phyloP scores from a whole-genome alignment of 164 flowering plant species.

The Tetrastigma voinierianum region DNA sequence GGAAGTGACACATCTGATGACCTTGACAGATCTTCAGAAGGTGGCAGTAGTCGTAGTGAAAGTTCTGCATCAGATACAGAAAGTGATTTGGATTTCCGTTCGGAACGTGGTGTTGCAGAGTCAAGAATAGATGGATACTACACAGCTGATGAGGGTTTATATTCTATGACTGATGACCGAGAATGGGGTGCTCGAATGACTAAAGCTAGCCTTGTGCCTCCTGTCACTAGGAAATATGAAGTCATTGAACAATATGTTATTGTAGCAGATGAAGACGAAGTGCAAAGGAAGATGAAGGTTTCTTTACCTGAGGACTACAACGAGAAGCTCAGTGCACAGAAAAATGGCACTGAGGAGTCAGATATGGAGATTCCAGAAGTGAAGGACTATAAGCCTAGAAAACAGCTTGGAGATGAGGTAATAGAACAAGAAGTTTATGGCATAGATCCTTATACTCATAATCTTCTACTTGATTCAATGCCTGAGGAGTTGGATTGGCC shows the following conservation, averaged over 20 bases:
- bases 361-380: constrained; percentile 98
- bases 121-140: constrained; percentile 41
- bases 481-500: constrained; percentile 89
- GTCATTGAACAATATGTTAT: constrained; percentile 88
- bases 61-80: constrained; percentile 73
- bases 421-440: constrained; percentile 99
- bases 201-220: constrained; percentile 96
- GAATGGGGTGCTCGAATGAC: constrained; percentile 99
- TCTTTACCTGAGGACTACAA: constrained; percentile 92
- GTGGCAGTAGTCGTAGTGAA: constrained; percentile 45
- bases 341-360: constrained; percentile 78
- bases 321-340: constrained; percentile 83
- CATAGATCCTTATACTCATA: constrained; percentile 96
- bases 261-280: constrained; percentile 89
- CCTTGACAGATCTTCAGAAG: constrained; percentile 55
- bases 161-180: constrained; percentile 70
- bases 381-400: constrained; percentile 91
- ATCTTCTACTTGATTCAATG: constrained; percentile 96
- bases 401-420: constrained; percentile 86
- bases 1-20: constrained; percentile 94
- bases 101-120: constrained; percentile 42
- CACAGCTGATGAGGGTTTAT: constrained; percentile 53
- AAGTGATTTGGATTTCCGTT: constrained; percentile 58
- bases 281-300: constrained; percentile 86
- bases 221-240: constrained; percentile 97